phyloP scores from a whole-genome alignment of 176 grass and related monocot genomes.

The Themeda triandra region DNA sequence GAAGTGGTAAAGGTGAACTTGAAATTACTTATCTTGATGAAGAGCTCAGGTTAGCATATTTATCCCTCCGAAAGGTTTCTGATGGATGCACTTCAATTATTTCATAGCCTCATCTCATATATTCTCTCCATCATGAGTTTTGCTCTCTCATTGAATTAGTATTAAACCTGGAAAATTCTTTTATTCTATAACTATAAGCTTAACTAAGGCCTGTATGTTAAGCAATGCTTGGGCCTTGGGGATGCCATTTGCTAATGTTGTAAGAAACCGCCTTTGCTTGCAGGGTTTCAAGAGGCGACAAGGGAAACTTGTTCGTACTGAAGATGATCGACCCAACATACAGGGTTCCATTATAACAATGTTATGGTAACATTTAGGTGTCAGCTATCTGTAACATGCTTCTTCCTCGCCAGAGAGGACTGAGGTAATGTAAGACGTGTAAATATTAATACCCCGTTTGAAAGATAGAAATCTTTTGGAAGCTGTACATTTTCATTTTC shows the following conservation, averaged over 20 bases:
- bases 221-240: not conserved
- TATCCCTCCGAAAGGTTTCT: not conserved
- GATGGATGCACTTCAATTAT: not conserved
- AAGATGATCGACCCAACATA: constrained; percentile 91
- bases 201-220: not conserved
- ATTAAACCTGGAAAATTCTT: not conserved
- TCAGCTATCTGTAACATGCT: not conserved
- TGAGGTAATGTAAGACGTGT: constrained; percentile 5
- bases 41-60: constrained; percentile 69
- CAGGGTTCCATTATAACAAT: constrained; percentile 65
- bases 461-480: not conserved
- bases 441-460: constrained; percentile 12
- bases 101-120: not conserved
- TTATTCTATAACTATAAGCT: not conserved
- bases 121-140: not conserved
- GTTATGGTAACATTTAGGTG: not conserved
- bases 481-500: not conserved
- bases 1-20: constrained; percentile 78
- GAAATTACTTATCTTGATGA: constrained; percentile 94
- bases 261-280: constrained; percentile 1
- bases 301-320: constrained; percentile 87
- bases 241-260: constrained; percentile 8
- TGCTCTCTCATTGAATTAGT: constrained; percentile 16
- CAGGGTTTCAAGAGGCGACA: constrained; percentile 90
- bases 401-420: not conserved